Evolutionary conservation across 345 rosid genomes (phyloP), one percentile per base, ranked within the genome.

Genomic region (Aurinia saxatilis): DNA sequence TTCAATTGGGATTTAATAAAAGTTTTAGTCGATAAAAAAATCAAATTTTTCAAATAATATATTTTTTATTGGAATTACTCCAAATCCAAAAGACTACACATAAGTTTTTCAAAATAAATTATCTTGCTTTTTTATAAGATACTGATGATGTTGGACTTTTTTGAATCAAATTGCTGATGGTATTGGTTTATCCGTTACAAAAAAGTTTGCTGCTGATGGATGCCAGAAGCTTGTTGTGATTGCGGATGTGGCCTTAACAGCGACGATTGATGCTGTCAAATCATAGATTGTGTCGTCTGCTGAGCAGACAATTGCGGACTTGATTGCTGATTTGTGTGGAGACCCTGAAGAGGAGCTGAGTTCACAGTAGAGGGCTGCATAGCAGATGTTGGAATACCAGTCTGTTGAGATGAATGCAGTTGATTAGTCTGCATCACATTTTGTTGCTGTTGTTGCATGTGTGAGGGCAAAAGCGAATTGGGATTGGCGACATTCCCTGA

Each of bases 161-260:
- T n/a, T n/a, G n/a, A n/a, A n/a, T n/a, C n/a, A n/a, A n/a, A n/a
- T n/a, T n/a, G n/a, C n/a, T n/a, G n/a, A n/a, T n/a, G n/a, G n/a
- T n/a, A n/a, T n/a, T n/a, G n/a, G n/a, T n/a, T n/a, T n/a, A n/a
- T n/a, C 25, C n/a, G n/a, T 4, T n/a, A n/a, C 79, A 85, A 65
- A 63, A 83, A 58, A 70, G 89, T 38, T 71, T 81, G 95, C 73
- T 84, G 95, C 71, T 82, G 96, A 78, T 83, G 95, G 76, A 86
- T 71, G 63, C 79, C 80, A 64, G 71, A 68, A 50, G 80, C 44
- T 74, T 78, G 89, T 57, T 82, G 96, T 36, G 84, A 67, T 75
- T 80, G 88, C 57, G 78, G 88, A 60, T 80, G 91, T 60, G 81
- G 90, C 77, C 95, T 86, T 47, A 80, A 67, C 66, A 79, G 77